Conservation (phyloP, 495 filamentous ascomycete genomes). For the Neurospora sp. region DNA sequence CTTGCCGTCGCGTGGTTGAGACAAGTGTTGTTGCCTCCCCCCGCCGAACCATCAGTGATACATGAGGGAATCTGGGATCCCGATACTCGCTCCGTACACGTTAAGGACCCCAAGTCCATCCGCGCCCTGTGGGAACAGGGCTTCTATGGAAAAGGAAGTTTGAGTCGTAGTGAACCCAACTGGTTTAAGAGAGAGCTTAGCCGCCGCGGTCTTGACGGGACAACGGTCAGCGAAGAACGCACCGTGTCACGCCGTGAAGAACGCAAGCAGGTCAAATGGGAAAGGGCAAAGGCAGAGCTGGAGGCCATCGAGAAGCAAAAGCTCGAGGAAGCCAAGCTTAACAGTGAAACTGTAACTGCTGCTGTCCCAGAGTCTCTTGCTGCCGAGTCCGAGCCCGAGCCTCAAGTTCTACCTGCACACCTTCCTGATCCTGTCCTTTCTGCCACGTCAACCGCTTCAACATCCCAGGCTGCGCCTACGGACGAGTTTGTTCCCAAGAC, state of each 20-base stretch:
- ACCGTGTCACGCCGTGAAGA: slow-evolving; percentile 72
- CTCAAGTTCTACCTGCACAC: not conserved
- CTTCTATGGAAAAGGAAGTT: slow-evolving; percentile 87
- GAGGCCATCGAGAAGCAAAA: slow-evolving; percentile 67
- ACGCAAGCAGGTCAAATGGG: slow-evolving; percentile 73
- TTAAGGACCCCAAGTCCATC: slow-evolving; percentile 64
- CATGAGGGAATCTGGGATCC: slow-evolving; percentile 68
- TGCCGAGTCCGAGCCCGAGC: not conserved
- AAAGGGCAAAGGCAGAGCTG: slow-evolving; percentile 75
- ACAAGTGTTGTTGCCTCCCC: slow-evolving; percentile 55
- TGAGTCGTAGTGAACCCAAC: slow-evolving; percentile 87
- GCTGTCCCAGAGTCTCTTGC: not conserved
- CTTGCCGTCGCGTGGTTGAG: slow-evolving; percentile 65
- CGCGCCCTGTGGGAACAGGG: slow-evolving; percentile 86
- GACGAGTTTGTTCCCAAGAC: not conserved
- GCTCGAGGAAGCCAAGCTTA: slow-evolving; percentile 45
- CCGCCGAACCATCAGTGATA: slow-evolving; percentile 52
- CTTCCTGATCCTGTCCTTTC: not conserved
- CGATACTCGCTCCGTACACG: slow-evolving; percentile 72
- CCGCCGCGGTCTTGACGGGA: slow-evolving; percentile 47
- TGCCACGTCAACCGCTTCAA: not conserved
- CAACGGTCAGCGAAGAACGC: slow-evolving; percentile 57
- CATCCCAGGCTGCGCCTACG: not conserved
- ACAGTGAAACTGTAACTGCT: slow-evolving; percentile 3
- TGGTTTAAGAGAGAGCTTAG: slow-evolving; percentile 81